Percentiles rank a stretch among this genome's conserved stretches.
Evolutionary conservation across 208 protist species (phyloP).

Genomic region (Naegleria lovaniensis): DNA sequence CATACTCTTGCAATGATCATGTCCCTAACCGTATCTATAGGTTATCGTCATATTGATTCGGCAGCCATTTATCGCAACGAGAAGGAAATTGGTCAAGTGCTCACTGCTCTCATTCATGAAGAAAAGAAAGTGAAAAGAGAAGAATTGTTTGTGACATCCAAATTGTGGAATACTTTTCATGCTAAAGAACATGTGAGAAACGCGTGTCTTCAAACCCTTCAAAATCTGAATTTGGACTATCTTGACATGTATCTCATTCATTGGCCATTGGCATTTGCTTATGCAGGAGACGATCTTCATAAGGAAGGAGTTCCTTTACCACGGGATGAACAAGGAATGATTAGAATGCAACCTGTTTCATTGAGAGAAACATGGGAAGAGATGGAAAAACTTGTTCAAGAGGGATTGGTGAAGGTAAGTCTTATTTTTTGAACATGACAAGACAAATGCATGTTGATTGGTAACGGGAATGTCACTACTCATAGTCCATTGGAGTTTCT

Average conservation of each 20-base stretch:
- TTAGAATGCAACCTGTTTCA: not conserved
- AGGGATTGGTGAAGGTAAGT: conserved; percentile 39
- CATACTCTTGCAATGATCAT: too few relatives aligned
- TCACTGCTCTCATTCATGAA: not conserved
- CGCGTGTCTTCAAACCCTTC: conserved; percentile 44
- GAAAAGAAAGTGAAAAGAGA: conserved; percentile 59
- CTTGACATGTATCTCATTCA: conserved; percentile 75
- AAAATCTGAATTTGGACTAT: conserved; percentile 56
- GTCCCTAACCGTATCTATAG: too few relatives aligned
- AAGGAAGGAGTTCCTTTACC: not conserved
- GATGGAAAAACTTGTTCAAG: conserved; percentile 51
- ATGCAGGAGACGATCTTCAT: conserved; percentile 14
- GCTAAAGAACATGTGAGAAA: conserved; percentile 32
- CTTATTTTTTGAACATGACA: too few relatives aligned
- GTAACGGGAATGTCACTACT: too few relatives aligned
- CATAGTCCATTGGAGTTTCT: conserved; percentile 23
- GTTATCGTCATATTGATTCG: conserved; percentile 77
- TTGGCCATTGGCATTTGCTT: conserved; percentile 56
- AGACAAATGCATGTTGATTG: too few relatives aligned
- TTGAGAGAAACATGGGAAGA: conserved; percentile 40
- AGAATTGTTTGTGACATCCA: conserved; percentile 77
- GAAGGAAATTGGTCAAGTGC: not conserved
- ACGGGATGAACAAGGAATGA: not conserved
- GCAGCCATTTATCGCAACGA: conserved; percentile 76
- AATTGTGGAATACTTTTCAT: conserved; percentile 65